phyloP scores from a whole-genome alignment of 768 basidiomycete genomes.

The Lactarius vividus region DNA sequence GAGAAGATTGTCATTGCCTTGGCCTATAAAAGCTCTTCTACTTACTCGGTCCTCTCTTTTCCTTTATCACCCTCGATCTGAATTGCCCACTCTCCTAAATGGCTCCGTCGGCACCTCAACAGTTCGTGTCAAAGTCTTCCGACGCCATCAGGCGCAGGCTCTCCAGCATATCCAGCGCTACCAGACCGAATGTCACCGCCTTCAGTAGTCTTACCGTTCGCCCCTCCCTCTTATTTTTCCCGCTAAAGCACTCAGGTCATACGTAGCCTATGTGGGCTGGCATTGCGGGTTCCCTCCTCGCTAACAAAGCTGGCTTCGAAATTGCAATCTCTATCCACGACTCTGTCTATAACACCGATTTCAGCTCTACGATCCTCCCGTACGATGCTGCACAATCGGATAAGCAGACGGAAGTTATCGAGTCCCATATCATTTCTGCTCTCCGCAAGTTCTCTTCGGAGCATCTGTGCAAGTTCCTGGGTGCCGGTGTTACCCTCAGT shows the following conservation, averaged over 20 bases:
- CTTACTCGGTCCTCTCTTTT: slow-evolving; percentile 24
- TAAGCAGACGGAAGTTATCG: slow-evolving; percentile 59
- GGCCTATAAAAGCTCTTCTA: slow-evolving; percentile 16
- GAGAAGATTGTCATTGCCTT: neutral
- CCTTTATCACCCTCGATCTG: slow-evolving; percentile 43
- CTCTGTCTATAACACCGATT: slow-evolving; percentile 83
- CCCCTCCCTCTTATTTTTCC: slow-evolving; percentile 26
- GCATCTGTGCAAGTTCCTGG: slow-evolving; percentile 84
- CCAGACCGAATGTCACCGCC: slow-evolving; percentile 53
- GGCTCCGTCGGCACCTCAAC: slow-evolving; percentile 30
- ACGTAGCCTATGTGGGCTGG: slow-evolving; percentile 88
- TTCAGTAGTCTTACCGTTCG: slow-evolving; percentile 68
- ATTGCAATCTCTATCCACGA: slow-evolving; percentile 80
- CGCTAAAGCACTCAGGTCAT: slow-evolving; percentile 29
- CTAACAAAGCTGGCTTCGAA: slow-evolving; percentile 61
- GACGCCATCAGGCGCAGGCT: slow-evolving; percentile 64
- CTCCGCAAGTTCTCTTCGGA: slow-evolving; percentile 70
- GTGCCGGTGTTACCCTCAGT: slow-evolving; percentile 70
- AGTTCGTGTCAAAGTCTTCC: slow-evolving; percentile 65
- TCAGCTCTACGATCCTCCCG: slow-evolving; percentile 53
- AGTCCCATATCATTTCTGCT: slow-evolving; percentile 58
- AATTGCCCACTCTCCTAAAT: slow-evolving; percentile 8
- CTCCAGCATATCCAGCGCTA: slow-evolving; percentile 49
- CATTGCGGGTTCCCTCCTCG: slow-evolving; percentile 59
- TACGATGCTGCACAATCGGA: slow-evolving; percentile 51